Conservation (phyloP, 2,329 filamentous ascomycete species). For the Arthrobotrys megalospora region DNA sequence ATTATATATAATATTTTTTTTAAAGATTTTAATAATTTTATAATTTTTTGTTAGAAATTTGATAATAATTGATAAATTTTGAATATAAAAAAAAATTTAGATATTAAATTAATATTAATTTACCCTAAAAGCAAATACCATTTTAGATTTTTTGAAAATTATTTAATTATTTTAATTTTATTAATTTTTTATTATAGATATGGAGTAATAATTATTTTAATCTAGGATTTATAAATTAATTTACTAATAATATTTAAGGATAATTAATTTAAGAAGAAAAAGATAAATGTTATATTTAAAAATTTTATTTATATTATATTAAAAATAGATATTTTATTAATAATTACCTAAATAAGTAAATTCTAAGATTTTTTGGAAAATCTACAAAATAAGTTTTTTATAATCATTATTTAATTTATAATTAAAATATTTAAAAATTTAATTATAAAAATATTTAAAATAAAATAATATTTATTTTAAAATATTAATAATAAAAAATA, state of each 20-base stretch:
- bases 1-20: not conserved
- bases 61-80: not conserved
- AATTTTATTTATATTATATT: slow-evolving; percentile 8
- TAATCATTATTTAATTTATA: not conserved
- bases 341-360: slow-evolving; percentile 3
- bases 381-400: not conserved
- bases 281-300: not conserved
- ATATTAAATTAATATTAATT: too few relatives aligned
- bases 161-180: not conserved
- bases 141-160: not conserved
- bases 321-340: not conserved
- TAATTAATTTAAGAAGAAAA: slow-evolving; percentile 4
- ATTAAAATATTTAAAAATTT: not conserved
- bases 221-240: not conserved
- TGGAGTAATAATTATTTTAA: slow-evolving; percentile 4
- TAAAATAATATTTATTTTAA: not conserved
- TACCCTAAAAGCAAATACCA: too few relatives aligned
- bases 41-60: not conserved
- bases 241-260: not conserved
- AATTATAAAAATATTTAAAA: not conserved
- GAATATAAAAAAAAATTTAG: not conserved
- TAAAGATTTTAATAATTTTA: not conserved
- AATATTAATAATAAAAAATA: not conserved
- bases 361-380: not conserved
- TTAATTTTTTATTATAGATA: not conserved